Percentiles rank a stretch among this genome's conserved stretches.
phyloP scores from a whole-genome alignment of 495 filamentous ascomycete species.

The Xylaria bambusicola region DNA sequence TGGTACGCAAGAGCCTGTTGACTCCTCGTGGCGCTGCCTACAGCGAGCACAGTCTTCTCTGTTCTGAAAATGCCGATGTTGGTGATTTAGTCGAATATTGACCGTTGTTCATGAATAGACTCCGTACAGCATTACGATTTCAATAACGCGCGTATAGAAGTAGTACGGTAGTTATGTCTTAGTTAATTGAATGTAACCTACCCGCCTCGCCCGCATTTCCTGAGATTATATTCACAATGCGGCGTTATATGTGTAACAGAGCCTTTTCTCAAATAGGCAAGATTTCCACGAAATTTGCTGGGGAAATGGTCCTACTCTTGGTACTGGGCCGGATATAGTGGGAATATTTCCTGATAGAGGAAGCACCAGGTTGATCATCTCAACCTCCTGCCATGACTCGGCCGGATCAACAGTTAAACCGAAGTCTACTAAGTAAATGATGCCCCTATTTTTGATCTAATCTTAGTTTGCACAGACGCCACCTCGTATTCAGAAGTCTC shows the following conservation, averaged over 20 bases:
- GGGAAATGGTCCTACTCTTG: too few relatives aligned
- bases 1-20: neutral
- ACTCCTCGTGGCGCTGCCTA: neutral
- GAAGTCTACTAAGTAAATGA: neutral
- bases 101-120: neutral
- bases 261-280: too few relatives aligned
- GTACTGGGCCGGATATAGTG: too few relatives aligned
- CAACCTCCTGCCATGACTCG: neutral
- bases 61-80: neutral
- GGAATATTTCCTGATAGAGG: neutral
- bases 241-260: too few relatives aligned
- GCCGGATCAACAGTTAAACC: constrained; percentile 8
- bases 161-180: neutral
- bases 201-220: too few relatives aligned
- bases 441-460: constrained; percentile 12
- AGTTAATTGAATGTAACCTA: neutral
- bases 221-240: too few relatives aligned
- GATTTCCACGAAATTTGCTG: too few relatives aligned
- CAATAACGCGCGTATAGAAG: neutral
- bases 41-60: neutral
- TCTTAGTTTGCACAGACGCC: neutral
- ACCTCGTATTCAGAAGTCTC: constrained; percentile 10
- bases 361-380: neutral
- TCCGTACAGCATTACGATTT: neutral
- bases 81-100: neutral